A percentile compares a stretch with the other conserved stretches of the same genome.
Conservation (phyloP, 1,139 yeast genomes). For the Geotrichum fermentans region DNA sequence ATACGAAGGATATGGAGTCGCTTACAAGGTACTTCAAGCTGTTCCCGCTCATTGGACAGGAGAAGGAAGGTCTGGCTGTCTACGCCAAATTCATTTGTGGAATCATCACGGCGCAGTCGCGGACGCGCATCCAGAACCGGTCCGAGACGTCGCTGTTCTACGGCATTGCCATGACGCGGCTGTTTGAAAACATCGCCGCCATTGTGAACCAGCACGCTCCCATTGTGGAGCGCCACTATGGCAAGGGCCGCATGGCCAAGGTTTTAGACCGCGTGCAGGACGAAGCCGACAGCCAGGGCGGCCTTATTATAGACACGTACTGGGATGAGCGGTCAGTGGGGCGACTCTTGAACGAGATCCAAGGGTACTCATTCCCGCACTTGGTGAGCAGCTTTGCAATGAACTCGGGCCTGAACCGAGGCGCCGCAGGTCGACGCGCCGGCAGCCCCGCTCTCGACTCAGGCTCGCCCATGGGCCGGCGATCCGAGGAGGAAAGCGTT, state of each 20-base stretch:
- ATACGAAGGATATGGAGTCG: slow-evolving; percentile 56
- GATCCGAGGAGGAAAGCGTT: slow-evolving; percentile 34
- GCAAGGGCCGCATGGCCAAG: slow-evolving; percentile 55
- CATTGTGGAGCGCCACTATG: slow-evolving; percentile 68
- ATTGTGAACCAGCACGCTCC: slow-evolving; percentile 84
- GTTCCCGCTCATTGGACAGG: slow-evolving; percentile 79
- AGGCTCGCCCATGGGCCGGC: slow-evolving; percentile 2
- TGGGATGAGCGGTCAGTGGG: slow-evolving; percentile 65
- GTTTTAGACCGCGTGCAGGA: slow-evolving; percentile 72
- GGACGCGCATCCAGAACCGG: slow-evolving; percentile 48
- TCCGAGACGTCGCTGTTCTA: slow-evolving; percentile 43
- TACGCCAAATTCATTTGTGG: slow-evolving; percentile 83
- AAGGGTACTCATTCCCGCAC: slow-evolving; percentile 49
- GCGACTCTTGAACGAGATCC: slow-evolving; percentile 53
- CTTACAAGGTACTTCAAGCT: slow-evolving; percentile 76
- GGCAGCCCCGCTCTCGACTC: slow-evolving; percentile 27
- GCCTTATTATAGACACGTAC: slow-evolving; percentile 80
- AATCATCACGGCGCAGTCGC: slow-evolving; percentile 73
- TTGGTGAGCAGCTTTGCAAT: slow-evolving; percentile 36
- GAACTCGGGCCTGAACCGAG: slow-evolving; percentile 7
- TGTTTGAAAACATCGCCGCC: slow-evolving; percentile 79
- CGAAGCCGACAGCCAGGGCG: slow-evolving; percentile 89
- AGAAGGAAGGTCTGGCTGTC: slow-evolving; percentile 66
- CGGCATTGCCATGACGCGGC: slow-evolving; percentile 63
- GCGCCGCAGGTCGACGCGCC: slow-evolving; percentile 24